Evolutionary conservation across 1,284 basidiomycete genomes (phyloP), one percentile per base, ranked within the genome.

Genomic region (Cutaneotrichosporon cyanovorans): DNA sequence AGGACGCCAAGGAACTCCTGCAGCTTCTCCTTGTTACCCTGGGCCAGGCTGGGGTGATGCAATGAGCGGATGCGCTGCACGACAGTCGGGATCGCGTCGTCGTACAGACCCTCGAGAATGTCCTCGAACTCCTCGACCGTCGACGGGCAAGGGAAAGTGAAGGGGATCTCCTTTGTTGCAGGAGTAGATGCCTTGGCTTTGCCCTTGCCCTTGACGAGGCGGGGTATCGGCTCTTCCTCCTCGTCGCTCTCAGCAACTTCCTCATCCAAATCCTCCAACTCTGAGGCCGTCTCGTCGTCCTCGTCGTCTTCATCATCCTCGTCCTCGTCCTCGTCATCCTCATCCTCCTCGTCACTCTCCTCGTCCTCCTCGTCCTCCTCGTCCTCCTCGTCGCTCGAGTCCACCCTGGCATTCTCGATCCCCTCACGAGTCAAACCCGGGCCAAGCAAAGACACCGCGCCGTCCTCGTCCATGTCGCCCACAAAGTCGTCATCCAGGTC

Each of bases 401-500:
- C 58, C 3, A 53, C 34, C 0, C n/a, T 51, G 58, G 65, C 62
- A 50, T 33, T 60, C 56, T 67, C 67, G 25, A 68, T 61, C 40
- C 52, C 66, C 37, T 68, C 68, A 28, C 72, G 47, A 59, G 43
- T 72, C 72, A 57, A 81, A 61, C 42, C 83, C 78, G 55, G 73
- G 58, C 46, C 84, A 78, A 61, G 46, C 4, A 54, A 59, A 44
- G 60, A 62, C 39, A 80, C 71, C 2, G 70, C 78, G 7, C 25
- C 25, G 18, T 79, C 80, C 14, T 77, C 78, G 23, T 59, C 60
- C 5, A 66, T 65, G 16, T 68, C 62, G 18, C 61, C 66, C 46
- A 71, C 60, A 50, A 90, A 93, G 69, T 96, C 92, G 62, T 96
- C 92, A 14, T 92, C 92, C 36, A 97, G 73, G 66, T 97, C 93